A percentile compares a stretch with the other conserved stretches of the same genome.
phyloP scores from a whole-genome alignment of 2,329 filamentous ascomycete species.

The Leptographium radiaticola region DNA sequence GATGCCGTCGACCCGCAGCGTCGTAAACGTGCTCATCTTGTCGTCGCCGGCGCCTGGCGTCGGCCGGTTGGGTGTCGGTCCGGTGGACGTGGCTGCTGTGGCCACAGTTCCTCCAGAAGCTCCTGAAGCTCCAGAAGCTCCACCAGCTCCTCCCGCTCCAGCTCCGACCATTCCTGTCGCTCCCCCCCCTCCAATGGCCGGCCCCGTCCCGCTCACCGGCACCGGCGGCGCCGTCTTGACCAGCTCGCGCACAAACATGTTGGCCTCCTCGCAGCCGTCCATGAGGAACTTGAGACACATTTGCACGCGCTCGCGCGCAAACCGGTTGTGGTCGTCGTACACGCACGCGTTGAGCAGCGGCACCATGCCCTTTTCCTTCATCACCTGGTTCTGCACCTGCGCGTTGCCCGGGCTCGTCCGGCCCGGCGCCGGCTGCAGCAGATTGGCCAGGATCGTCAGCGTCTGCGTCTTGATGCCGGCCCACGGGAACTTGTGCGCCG shows the following conservation, averaged over 20 bases:
- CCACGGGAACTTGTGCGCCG: slow-evolving; percentile 52
- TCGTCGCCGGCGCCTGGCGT: background rate
- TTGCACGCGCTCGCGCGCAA: slow-evolving; percentile 82
- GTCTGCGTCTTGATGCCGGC: slow-evolving; percentile 80
- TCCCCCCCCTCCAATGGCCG: background rate
- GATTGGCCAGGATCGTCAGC: slow-evolving; percentile 75
- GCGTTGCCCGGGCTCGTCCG: slow-evolving; percentile 50
- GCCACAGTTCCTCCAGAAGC: background rate
- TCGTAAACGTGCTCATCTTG: slow-evolving; percentile 16
- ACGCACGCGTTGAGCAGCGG: slow-evolving; percentile 78
- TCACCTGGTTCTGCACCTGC: slow-evolving; percentile 76
- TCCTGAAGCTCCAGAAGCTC: background rate
- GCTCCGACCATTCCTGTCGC: background rate
- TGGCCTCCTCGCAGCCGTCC: slow-evolving; percentile 61
- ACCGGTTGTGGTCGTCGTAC: slow-evolving; percentile 88
- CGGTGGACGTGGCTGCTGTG: slow-evolving; percentile 7
- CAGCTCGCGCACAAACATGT: slow-evolving; percentile 55
- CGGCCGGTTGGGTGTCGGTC: background rate
- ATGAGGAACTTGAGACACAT: slow-evolving; percentile 77
- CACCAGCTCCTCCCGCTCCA: background rate
- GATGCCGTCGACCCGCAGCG: slow-evolving; percentile 41
- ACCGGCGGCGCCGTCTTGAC: slow-evolving; percentile 21
- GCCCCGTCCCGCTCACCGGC: background rate
- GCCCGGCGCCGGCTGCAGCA: slow-evolving; percentile 69
- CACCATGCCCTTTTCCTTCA: slow-evolving; percentile 74